A percentile compares a stretch with the other conserved stretches of the same genome.
phyloP scores from a whole-genome alignment of 129 eudicot species.

The Ambrosia trifida region DNA sequence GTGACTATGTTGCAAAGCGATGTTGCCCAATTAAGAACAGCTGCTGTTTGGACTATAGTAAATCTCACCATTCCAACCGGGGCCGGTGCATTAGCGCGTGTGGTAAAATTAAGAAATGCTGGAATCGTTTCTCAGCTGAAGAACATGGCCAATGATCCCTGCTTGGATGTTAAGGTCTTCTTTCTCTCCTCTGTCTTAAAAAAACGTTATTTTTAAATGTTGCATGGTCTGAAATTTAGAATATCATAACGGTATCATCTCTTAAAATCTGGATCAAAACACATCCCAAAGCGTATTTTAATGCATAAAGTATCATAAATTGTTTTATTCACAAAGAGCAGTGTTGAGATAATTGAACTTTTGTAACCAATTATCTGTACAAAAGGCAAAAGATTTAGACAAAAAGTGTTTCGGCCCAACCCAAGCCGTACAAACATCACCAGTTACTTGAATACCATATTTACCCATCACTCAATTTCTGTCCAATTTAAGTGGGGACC shows the following conservation, averaged over 20 bases:
- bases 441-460: background rate
- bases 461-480: background rate
- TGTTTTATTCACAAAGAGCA: background rate
- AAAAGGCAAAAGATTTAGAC: background rate
- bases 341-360: background rate
- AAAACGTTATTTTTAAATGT: background rate
- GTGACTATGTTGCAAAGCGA: constrained; percentile 64
- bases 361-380: background rate
- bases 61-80: constrained; percentile 76
- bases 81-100: constrained; percentile 70
- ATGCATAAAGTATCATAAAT: background rate
- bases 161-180: constrained; percentile 85
- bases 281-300: background rate
- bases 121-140: constrained; percentile 72
- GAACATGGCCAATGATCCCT: constrained; percentile 78
- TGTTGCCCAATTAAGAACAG: constrained; percentile 70
- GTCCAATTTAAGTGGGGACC: background rate
- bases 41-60: constrained; percentile 79
- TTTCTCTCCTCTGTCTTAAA: background rate
- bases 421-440: background rate
- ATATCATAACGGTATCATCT: background rate
- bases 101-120: constrained; percentile 59
- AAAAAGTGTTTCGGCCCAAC: background rate
- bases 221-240: background rate
- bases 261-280: background rate